These are phyloP conservation scores for Solanum infundibuliforme DNA, from an alignment of 257 asterid genomes.

Conservation along the genomic window DNA sequence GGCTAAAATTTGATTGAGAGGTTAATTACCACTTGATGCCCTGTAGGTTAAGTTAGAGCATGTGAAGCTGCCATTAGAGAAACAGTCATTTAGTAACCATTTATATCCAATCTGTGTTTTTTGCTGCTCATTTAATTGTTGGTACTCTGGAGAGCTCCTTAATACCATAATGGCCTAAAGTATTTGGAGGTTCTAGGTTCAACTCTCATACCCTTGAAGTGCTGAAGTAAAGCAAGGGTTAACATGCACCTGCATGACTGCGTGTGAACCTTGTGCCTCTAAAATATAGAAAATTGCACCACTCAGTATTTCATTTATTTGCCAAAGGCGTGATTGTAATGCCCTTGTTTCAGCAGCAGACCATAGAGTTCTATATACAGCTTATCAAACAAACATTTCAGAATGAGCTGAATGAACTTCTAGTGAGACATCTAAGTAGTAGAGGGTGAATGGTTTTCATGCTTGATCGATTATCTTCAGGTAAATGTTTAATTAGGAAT, in stretches of 20 bases:
- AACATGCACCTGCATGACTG: not conserved
- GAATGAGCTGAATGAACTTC: not conserved
- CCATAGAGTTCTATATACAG: not conserved
- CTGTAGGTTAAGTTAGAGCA: not conserved
- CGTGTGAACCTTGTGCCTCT: not conserved
- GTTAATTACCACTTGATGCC: not conserved
- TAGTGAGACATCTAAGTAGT: not conserved
- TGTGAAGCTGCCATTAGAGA: not conserved
- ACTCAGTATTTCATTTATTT: not conserved
- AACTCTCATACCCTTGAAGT: not conserved
- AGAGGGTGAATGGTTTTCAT: not conserved
- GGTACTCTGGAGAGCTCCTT: not conserved
- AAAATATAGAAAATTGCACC: not conserved
- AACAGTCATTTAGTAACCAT: not conserved
- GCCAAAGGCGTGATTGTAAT: not conserved
- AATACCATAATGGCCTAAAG: not conserved
- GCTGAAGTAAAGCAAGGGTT: not conserved
- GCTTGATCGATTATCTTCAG: not conserved
- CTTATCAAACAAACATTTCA: not conserved
- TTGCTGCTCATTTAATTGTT: not conserved
- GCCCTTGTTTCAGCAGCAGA: not conserved
- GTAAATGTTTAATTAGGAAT: not conserved
- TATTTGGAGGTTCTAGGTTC: not conserved
- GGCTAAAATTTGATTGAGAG: not conserved
- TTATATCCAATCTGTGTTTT: not conserved